Base-by-base conservation (phyloP, 805 yeast species). In the Candida glaebosa region DNA sequence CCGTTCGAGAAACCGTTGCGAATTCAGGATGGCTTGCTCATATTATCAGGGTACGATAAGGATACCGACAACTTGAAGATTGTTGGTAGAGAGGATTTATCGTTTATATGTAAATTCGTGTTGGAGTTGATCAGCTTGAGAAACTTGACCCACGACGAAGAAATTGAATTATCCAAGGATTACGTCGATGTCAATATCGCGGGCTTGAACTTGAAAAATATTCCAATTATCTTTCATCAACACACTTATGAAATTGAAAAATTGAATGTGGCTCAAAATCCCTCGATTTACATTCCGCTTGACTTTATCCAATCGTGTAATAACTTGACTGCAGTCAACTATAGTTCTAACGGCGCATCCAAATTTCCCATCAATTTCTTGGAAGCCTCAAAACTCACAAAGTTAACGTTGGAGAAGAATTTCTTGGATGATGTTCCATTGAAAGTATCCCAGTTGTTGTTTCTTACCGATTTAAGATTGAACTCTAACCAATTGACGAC, bases 291-390 rank as follows among this genome's bases (percentile, higher is more conserved):
- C 44, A 68, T 90, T 25, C 95, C 97, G 0, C 65, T 79, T 41
- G 96, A 89, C 56, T 90, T 90, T 57, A 81, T 90, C 53, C 95
- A 88, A 57, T 78, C 84, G 18, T 87, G 95, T 49, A 75, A 79
- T 31, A 86, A 86, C 53, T 69, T 89, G 53, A 73, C 76, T 19
- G 76, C 78, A 40, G 70, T 89, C 46, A 74, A 80, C 42, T 87
- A 82, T 68, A 79, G 86, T 1, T 73, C 81, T 47, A 84, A 85
- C 50, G 83, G 93, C 42, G 79, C 86, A 18, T 78, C 84, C 5
- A 75, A 69, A 37, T 84, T 90, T 56, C 97, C 97, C 2, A 57
- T 71, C 12, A 82, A 86, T 48, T 74, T 90, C 34, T 71, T 83
- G 3, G 83, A 83, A 48, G 87, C 91, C 1, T 73, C 76, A 25